Evolutionary conservation across 2,329 filamentous ascomycete genomes (phyloP), one percentile per base, ranked within the genome.

Genomic region (Pseudocercospora crystallina): DNA sequence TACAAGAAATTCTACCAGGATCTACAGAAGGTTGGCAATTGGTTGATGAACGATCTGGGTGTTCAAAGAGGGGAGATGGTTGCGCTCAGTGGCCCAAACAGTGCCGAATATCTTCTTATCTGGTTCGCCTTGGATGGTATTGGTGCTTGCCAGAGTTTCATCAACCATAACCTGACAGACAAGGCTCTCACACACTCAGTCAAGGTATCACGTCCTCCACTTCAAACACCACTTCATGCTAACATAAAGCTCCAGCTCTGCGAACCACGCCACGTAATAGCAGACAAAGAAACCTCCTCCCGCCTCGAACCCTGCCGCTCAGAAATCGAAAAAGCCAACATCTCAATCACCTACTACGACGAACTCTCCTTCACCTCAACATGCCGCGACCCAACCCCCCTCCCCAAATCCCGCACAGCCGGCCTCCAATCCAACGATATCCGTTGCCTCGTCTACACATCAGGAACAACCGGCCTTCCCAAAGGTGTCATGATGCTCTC

Each of bases 391-490:
- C 34, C 49, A 12, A 62, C 60, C 8, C 61, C 61, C 7, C n/a
- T 66, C 12, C 62, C 64, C n/a, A 26, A 29, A 32, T 45, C 41
- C 34, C 51, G 60, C 29, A 57, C 51, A 3, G 35, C 47, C 9
- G 51, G 53, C 34, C 56, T 30, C n/a, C 34, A 50, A 17, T 32
- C 57, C 9, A 36, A 43, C 1, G 80, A 84, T 52, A 82, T 89
- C 73, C 85, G 81, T 2, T 76, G 84, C 41, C 78, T 95, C 55
- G 90, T 95, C 55, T 94, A 87, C 68, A 94, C 89, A 0, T 89
- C 86, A 20, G 89, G 89, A 12, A 94, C 89, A 0, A 92, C 89
- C 0, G 63, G 61, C 20, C 40, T 62, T 2, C 63, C 62, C 1
- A 65, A 66, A 51, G 62, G 61, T 17, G 62, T 64, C 7, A 63